These are phyloP conservation scores for Diaporthe eres DNA, from an alignment of 2,329 filamentous ascomycete species.

Conservation along the genomic window DNA sequence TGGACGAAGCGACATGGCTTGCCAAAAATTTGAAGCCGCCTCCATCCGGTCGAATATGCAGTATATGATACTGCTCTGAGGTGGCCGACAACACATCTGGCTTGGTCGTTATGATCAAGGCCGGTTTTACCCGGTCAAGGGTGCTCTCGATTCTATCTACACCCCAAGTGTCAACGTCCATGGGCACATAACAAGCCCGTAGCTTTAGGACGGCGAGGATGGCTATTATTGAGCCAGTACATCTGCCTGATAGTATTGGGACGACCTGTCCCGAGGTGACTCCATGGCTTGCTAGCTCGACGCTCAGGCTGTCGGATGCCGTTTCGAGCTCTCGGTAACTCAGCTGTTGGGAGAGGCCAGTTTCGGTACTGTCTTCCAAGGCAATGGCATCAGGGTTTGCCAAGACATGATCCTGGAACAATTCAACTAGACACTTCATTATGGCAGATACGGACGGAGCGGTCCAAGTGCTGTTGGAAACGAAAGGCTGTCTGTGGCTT, in stretches of 20 bases:
- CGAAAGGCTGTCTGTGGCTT: neutral
- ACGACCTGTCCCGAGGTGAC: neutral
- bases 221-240: neutral
- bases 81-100: neutral
- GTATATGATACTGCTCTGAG: neutral
- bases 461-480: neutral
- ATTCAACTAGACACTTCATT: slow-evolving; percentile 6
- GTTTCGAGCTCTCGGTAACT: neutral
- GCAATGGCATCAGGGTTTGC: neutral
- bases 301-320: neutral
- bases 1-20: neutral
- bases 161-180: slow-evolving; percentile 12
- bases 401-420: neutral
- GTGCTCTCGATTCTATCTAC: slow-evolving; percentile 7
- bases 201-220: slow-evolving; percentile 1
- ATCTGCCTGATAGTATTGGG: neutral
- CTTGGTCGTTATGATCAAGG: neutral
- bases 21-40: neutral
- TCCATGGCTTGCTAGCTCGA: neutral
- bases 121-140: neutral
- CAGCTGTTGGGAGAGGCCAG: neutral
- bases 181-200: slow-evolving; percentile 10
- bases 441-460: neutral
- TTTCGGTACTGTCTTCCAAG: neutral
- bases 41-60: neutral